Evolutionary conservation across 352 stramenopile species (phyloP).

Genomic region (Pythium utonaiense): DNA sequence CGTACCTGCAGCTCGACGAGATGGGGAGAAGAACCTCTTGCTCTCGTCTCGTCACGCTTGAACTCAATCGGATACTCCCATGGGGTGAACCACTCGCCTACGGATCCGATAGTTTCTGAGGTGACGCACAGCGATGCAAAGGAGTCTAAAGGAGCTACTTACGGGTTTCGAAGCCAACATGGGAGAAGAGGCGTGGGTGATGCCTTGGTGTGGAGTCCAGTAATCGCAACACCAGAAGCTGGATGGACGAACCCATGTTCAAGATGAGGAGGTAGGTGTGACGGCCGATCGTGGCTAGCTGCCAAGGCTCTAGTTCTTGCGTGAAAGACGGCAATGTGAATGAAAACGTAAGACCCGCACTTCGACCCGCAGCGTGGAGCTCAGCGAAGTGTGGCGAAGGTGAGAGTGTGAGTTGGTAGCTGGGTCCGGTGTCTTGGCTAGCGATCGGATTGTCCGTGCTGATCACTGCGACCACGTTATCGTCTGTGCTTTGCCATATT

Average conservation of each 20-base stretch:
- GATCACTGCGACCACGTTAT: constrained; percentile 44
- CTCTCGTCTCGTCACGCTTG: neutral
- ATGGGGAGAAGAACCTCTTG: neutral
- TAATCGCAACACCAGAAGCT: constrained; percentile 28
- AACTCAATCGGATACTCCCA: constrained; percentile 23
- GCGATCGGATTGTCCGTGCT: constrained; percentile 22
- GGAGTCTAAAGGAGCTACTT: neutral
- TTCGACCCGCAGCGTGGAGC: constrained; percentile 2
- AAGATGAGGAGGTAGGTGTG: constrained; percentile 44
- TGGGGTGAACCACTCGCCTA: constrained; percentile 17
- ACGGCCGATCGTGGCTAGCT: constrained; percentile 28
- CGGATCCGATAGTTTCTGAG: too few species aligned
- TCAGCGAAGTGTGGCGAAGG: constrained; percentile 30
- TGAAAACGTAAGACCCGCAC: constrained; percentile 36
- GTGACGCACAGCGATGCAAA: neutral
- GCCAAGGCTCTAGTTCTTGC: constrained; percentile 42
- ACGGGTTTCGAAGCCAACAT: constrained; percentile 8
- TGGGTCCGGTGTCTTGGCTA: constrained; percentile 23
- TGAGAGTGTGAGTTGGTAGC: constrained; percentile 41
- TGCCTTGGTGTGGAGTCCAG: neutral
- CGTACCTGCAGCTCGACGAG: constrained; percentile 1
- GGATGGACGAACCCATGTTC: constrained; percentile 37
- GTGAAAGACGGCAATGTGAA: constrained; percentile 28
- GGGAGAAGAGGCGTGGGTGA: neutral
- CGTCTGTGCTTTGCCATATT: constrained; percentile 59